Base-by-base conservation (phyloP, 805 yeast species). In the Ogataea nonfermentans region DNA sequence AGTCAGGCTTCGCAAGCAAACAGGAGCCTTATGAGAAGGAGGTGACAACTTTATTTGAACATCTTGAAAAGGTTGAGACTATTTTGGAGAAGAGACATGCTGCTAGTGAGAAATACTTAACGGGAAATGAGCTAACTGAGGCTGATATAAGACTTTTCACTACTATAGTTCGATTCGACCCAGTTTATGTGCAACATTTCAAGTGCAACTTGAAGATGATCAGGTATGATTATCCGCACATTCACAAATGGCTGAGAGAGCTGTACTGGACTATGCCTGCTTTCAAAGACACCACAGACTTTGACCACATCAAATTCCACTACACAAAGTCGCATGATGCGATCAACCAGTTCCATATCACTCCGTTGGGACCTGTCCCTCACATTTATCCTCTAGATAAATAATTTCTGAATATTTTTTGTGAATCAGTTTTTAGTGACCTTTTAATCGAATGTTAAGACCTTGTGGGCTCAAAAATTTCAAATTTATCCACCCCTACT, bases 151-250 rank as follows among this genome's bases (percentile, higher is more conserved):
- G 97, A 49, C 74, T 91, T 35, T 91, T 67, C 67, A 79, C 96
- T 16, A 91, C 98, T 2, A 81, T 91, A 43, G 71, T 88, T 30
- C 78, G 99, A 54, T 91, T 91, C 56, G 98, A 91, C 61, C 84
- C 95, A 1, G 95, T 89, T 15, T 91, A 91, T 58, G 91, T 84
- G 38, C 96, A 90, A 63, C 97, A 91, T 63, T 93, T 91, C 77
- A 93, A 91, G 66, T 86, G 96, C 63, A 91, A 91, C 63, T 62
- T 88, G 46, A 81, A 81, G 33, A 83, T 81, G 70, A 84, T 91
- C 53, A 77, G 96, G 57, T 61, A 55, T 29, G 85, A 87, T 48
- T 91, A 78, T 61, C 97, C 97, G 15, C 65, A 71, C 52, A 63
- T 90, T 38, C 83, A 88, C 64, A 67, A 77, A 44, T 91, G 95